These are phyloP conservation scores for Bolboschoenus planiculmis DNA, from an alignment of 176 grass and related monocot genomes.

Conservation along the genomic window DNA sequence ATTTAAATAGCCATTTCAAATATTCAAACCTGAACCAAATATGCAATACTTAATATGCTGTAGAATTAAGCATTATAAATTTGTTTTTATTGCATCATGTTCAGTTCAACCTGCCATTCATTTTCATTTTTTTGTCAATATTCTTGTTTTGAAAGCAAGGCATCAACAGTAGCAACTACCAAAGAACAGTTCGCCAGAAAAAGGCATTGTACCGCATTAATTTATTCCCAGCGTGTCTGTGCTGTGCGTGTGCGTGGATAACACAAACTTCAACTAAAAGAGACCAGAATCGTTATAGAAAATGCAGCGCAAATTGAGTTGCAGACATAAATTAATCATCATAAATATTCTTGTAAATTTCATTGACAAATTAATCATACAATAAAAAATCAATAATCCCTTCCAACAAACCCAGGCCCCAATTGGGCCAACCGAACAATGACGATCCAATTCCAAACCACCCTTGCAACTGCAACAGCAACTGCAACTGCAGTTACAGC, in stretches of 20 bases:
- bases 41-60: not conserved
- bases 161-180: conserved; percentile 8
- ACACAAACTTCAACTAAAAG: not conserved
- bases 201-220: not conserved
- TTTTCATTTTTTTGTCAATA: not conserved
- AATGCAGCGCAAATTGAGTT: not conserved
- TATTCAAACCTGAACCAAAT: too few relatives aligned
- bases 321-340: conserved; percentile 11
- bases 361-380: conserved; percentile 12
- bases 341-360: not conserved
- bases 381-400: not conserved
- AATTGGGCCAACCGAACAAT: conserved; percentile 2
- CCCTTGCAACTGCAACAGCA: not conserved
- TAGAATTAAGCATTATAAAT: not conserved
- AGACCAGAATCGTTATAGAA: not conserved
- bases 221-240: not conserved
- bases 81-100: not conserved
- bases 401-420: not conserved
- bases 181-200: conserved; percentile 17
- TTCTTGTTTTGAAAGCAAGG: conserved; percentile 18
- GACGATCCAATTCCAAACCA: conserved; percentile 4
- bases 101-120: not conserved
- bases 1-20: not conserved
- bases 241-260: not conserved
- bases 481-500: not conserved